A percentile compares a stretch with the other conserved stretches of the same genome.
phyloP scores from a whole-genome alignment of 768 basidiomycete species.

The Pholiota molesta region DNA sequence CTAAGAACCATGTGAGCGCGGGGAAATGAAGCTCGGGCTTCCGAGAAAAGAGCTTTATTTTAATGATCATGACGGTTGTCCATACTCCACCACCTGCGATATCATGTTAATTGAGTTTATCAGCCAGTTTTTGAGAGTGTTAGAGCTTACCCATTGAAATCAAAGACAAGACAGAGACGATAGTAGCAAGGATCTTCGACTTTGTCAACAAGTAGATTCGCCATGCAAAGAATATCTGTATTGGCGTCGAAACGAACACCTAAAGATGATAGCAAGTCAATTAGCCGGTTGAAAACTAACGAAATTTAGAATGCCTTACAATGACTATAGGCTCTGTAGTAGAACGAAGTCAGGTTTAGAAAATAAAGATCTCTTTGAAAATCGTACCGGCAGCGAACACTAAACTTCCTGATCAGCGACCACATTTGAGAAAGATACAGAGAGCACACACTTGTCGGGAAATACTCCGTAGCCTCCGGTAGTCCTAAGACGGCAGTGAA shows the following conservation, averaged over 20 bases:
- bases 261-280: slow-evolving; percentile 9
- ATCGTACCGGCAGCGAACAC: slow-evolving; percentile 27
- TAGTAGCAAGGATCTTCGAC: slow-evolving; percentile 33
- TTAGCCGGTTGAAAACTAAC: background rate
- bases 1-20: slow-evolving; percentile 47
- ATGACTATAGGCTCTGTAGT: slow-evolving; percentile 35
- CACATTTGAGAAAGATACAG: background rate
- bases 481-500: slow-evolving; percentile 26
- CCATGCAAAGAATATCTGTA: slow-evolving; percentile 51
- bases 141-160: slow-evolving; percentile 34
- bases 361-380: background rate
- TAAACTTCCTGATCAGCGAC: background rate
- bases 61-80: slow-evolving; percentile 36
- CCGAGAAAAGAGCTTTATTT: slow-evolving; percentile 37
- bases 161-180: slow-evolving; percentile 37
- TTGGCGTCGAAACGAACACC: slow-evolving; percentile 48
- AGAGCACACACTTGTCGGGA: slow-evolving; percentile 33
- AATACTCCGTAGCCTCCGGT: slow-evolving; percentile 33
- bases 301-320: slow-evolving; percentile 20
- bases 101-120: background rate
- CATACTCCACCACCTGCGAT: slow-evolving; percentile 45
- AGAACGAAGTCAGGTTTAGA: background rate
- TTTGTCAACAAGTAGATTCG: slow-evolving; percentile 44
- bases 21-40: slow-evolving; percentile 49
- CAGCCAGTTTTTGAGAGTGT: background rate